Base-by-base conservation (phyloP, 164 flowering plant genomes). In the Vitis cinerea region DNA sequence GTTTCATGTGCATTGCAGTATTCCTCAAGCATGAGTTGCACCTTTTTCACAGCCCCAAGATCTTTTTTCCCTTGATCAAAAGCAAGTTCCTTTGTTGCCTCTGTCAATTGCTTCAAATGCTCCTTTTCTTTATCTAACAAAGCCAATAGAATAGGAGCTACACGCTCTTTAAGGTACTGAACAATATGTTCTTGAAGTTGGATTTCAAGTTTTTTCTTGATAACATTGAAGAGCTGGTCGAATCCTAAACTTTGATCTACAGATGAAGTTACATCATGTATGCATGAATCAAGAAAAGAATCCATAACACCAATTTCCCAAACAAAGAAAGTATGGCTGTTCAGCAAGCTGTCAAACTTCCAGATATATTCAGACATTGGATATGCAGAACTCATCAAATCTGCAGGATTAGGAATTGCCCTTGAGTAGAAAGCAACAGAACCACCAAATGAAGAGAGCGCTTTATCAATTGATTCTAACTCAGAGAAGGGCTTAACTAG, bases 1-100 rank as follows among this genome's bases (percentile, higher is more conserved):
- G 96, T 88, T 81, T 92, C 99, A 81, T 92, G 94, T 8, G 97
- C 86, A 81, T 83, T 89, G 80, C 97, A 91, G 73, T 86, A 91
- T 68, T 95, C 99, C 68, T 95, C 93, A 65, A 95, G 94, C 92
- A 88, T 89, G 19, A 73, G 69, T 71, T 85, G 90, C 64, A 91
- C 90, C 79, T 71, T 84, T 70, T 76, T 90, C 50, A 82, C 85
- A 63, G 86, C 83, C 50, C 71, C 84, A 60, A n/a, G 59, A 66
- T 91, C 91, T 72, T 75, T 87, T 37, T 74, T 84, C 58, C 75
- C 67, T 64, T 72, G 83, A 54, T 86, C 91, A 68, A 64, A 59
- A 17, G 52, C 52, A 68, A 71, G 27, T 55, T 88, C 94, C 61
- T 80, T 83, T 51, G 78, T 37, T 61, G 73, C 73, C 61, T 79